Base-by-base conservation (phyloP, 2,329 filamentous ascomycete species). In the Colletotrichum coccodes region DNA sequence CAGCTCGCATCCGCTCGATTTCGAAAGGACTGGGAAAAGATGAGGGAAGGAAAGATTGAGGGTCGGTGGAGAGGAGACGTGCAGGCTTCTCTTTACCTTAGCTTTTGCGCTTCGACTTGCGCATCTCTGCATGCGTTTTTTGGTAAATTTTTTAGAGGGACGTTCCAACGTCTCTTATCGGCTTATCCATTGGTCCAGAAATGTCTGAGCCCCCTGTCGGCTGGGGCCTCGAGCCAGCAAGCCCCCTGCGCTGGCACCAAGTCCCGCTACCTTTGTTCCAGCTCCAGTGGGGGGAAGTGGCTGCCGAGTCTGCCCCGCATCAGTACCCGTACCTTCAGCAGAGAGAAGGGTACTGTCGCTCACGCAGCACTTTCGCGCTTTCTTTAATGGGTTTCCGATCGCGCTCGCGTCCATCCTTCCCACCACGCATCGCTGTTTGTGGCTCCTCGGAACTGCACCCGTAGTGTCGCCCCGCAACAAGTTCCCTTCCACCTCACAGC, bases 1-100 rank as follows among this genome's bases (percentile, higher is more conserved):
- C 53, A n/a, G 71, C 18, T 70, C 70, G 76, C 81, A 83, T 82
- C 64, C 75, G 76, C 52, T 38, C 52, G 38, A 53, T 5, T 16
- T 18, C 2, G 14, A 36, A 44, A 23, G 23, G 34, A 52, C 34
- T 16, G 58, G 12, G 53, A 28, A 18, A 47, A 47, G 21, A 57
- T 52, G 42, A 57, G 21, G 30, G 57, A 21, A 47, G 36, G 40
- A 44, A 50, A 18, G 53, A 40, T 42, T 47, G 14, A 53, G 23
- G 47, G 30, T 16, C 30, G 9, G 36, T 56, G 60, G 34, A 34
- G 53, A 32, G 59, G 47, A 21, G 36, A 40, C 52, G 46, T 52
- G 53, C 46, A 26, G 34, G n/a, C 64, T 32, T 54, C 58, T 61
- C 61, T 69, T 56, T 66, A 57, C 54, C 62, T 67, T 66, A 56